Percentiles rank a stretch among this genome's conserved stretches.
Evolutionary conservation across 306 rosid genomes (phyloP).

Genomic region (Dalbergia cultrata): DNA sequence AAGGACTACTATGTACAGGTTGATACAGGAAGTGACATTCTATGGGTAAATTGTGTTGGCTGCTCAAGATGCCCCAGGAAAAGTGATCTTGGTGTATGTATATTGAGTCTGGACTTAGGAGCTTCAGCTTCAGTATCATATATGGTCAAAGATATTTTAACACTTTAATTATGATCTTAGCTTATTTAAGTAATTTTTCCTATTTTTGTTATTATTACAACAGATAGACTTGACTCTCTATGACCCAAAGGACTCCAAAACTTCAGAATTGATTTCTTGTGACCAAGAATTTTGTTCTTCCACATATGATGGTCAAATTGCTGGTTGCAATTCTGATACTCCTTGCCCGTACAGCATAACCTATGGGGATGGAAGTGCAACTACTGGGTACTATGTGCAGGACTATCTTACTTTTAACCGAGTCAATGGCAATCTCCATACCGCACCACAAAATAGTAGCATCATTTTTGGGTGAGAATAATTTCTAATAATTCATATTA

Average conservation of each 20-base stretch:
- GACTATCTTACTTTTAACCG: conserved; percentile 73
- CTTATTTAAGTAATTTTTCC: conserved; percentile 32
- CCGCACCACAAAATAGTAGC: conserved; percentile 67
- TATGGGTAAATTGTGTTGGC: conserved; percentile 88
- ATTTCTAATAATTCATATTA: conserved; percentile 17
- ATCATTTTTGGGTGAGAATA: conserved; percentile 80
- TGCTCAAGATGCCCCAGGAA: conserved; percentile 79
- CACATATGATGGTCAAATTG: conserved; percentile 66
- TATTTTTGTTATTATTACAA: conserved; percentile 39
- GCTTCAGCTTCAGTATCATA: conserved; percentile 2
- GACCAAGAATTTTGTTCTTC: conserved; percentile 75
- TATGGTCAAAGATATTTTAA: conserved; percentile 28
- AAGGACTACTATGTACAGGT: conserved; percentile 91
- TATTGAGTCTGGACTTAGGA: conserved; percentile 8
- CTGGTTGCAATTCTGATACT: conserved; percentile 65
- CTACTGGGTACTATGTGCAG: conserved; percentile 82
- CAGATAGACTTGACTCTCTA: conserved; percentile 81
- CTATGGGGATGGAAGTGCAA: conserved; percentile 94
- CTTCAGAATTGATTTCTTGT: conserved; percentile 74
- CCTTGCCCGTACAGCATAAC: conserved; percentile 75
- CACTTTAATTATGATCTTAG: conserved; percentile 1
- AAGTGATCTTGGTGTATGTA: conserved; percentile 84
- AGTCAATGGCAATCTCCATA: conserved; percentile 70
- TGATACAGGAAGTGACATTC: conserved; percentile 96
- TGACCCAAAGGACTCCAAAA: conserved; percentile 71